Base-by-base conservation (phyloP, 352 stramenopile species). In the Globisporangium orthogonon region DNA sequence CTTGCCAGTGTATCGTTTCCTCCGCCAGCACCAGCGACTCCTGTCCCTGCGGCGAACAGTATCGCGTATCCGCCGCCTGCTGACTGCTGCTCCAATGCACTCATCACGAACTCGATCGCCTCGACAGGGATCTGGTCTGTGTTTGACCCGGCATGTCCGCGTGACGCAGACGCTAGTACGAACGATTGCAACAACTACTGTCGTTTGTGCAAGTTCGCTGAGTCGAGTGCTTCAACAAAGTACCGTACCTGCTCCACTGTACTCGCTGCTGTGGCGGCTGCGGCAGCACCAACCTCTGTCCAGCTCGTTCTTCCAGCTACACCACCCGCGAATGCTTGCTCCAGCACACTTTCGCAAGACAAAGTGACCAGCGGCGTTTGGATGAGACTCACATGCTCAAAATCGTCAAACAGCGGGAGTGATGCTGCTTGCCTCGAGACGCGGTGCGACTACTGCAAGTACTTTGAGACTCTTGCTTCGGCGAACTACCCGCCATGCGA, bases 371-470 rank as follows among this genome's bases (percentile, higher is more conserved):
- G 7, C 13, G 56, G 56, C 7, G 23, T 62, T 29, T 62, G 56
- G 56, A 50, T 56, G 30, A 62, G 43, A 18, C 14, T 45, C 30
- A 45, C 15, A 7, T 62, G 49, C 3, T 1, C 15, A 11, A 50
- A 29, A 11, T 13, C 15, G 2, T 30, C 39, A 2, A 44, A 11
- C 30, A 35, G 13, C 2, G n/a, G n/a, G n/a, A 44, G 18, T 7
- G 14, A 4, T 18, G 11, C 6, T 5, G 7, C 0, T 9, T 62
- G 56, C 15, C 11, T 46, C 3, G 30, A 62, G 39, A 37, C 40
- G n/a, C 50, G 46, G 13, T 62, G 56, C 18, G 14, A 45, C 49
- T 51, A 45, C 28, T 62, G 56, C 49, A 62, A 62, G 56, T 62
- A 62, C 56, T 43, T 62, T 30, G 56, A 62, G 3, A 33, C 48